Evolutionary conservation across 2,329 filamentous ascomycete species (phyloP), one percentile per base, ranked within the genome.

Genomic region (Neurospora sp.): DNA sequence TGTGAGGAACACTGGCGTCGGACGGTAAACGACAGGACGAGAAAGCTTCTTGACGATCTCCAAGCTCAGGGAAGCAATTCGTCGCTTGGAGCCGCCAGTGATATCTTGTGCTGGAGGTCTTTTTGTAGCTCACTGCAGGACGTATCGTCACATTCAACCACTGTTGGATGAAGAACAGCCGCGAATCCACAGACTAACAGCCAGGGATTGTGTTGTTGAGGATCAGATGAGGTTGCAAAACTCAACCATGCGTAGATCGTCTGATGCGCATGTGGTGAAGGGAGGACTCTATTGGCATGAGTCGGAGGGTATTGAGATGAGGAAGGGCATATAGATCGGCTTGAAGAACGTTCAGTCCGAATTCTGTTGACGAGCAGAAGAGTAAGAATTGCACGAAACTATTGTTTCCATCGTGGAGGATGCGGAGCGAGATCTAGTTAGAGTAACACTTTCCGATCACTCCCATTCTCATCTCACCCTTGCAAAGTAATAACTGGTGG

Each of bases 391-490:
- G 23, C 6, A 57, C 23, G 52, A 33, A 12, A 62, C 12, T 17
- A 57, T 57, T 33, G 12, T 33, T 33, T 28, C 37, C 57, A 46
- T 68, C n/a, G 37, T 41, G 52, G 36, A 8, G 23, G 69, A 69
- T 39, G 66, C 19, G 17, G 37, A 37, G 41, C 62, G 71, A 72
- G 57, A 39, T 17, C 15, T 62, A 41, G 68, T 70, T 72, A 68
- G 69, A 41, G 69, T 68, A 69, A 62, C 17, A 37, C 41, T 33
- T 19, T 43, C 52, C 52, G 52, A 62, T 62, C 23, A 28, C 52
- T 62, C 23, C 23, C 12, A 62, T 62, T 4, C 28, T 62, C 15
- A 15, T 62, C 23, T 5, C 23, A 62, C 28, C 52, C 52, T 8
- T 62, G 52, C 52, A 33, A 33, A 62, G 52, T 17, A 17, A 33